phyloP scores from a whole-genome alignment of 2,329 filamentous ascomycete genomes.

The Sordariomycetes sp. region DNA sequence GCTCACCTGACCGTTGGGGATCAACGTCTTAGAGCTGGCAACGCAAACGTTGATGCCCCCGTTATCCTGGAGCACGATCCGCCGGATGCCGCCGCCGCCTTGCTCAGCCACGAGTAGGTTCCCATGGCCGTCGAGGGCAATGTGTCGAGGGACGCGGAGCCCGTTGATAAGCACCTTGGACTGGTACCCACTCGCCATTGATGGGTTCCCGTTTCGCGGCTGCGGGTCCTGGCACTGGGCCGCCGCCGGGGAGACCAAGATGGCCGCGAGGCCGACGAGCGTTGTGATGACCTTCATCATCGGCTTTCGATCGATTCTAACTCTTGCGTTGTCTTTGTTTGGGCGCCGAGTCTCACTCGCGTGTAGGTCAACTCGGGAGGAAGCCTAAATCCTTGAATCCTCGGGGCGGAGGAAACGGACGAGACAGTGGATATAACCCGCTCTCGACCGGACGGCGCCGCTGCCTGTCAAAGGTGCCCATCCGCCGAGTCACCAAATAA shows the following conservation, averaged over 20 bases:
- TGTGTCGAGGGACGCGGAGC: constrained; percentile 14
- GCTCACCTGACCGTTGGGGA: neutral
- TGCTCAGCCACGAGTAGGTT: constrained; percentile 21
- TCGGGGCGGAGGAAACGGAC: too few species aligned
- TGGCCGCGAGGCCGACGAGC: neutral
- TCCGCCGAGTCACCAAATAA: neutral
- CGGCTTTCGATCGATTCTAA: neutral
- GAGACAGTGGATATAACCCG: too few species aligned
- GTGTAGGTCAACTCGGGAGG: neutral
- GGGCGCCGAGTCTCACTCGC: neutral
- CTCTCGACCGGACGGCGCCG: neutral
- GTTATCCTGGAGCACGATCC: constrained; percentile 24
- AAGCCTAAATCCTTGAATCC: too few species aligned
- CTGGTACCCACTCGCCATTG: constrained; percentile 1
- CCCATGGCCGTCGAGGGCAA: constrained; percentile 20
- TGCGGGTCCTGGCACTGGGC: neutral
- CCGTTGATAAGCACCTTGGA: constrained; percentile 14
- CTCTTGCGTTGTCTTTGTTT: neutral
- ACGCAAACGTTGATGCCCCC: constrained; percentile 20
- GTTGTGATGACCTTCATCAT: neutral
- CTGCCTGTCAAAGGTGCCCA: neutral
- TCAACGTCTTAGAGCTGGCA: constrained; percentile 5
- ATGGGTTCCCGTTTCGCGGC: neutral
- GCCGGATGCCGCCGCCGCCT: constrained; percentile 23
- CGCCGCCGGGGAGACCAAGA: neutral